Conservation (phyloP, 2,329 filamentous ascomycete species). For the Apiospora aurea region DNA sequence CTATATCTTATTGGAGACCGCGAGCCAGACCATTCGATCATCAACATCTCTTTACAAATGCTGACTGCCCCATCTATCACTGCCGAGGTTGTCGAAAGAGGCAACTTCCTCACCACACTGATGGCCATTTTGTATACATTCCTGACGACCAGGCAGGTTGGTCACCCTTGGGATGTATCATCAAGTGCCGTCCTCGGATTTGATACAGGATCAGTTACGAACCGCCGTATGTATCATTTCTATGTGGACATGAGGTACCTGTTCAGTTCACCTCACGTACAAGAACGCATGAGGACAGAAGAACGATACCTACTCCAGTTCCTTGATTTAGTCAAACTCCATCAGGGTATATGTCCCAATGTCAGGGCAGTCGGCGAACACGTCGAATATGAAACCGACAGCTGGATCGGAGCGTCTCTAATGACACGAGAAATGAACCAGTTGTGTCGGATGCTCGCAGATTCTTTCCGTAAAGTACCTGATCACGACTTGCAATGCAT, state of each 20-base stretch:
- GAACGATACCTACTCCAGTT: conserved; percentile 92
- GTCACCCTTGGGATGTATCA: conserved; percentile 88
- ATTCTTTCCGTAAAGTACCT: conserved; percentile 78
- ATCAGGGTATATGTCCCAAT: conserved; percentile 97
- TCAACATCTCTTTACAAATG: conserved; percentile 96
- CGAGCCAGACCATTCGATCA: conserved; percentile 97
- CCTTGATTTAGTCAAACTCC: conserved; percentile 91
- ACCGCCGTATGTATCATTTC: conserved; percentile 96
- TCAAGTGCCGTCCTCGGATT: conserved; percentile 88
- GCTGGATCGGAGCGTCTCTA: conserved; percentile 95
- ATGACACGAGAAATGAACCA: conserved; percentile 95
- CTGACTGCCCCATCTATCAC: conserved; percentile 96
- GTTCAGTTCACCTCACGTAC: conserved; percentile 86
- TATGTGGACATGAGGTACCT: conserved; percentile 94
- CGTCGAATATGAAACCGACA: conserved; percentile 97
- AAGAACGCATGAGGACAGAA: conserved; percentile 82
- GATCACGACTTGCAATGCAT: conserved; percentile 71
- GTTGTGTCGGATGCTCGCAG: conserved; percentile 85
- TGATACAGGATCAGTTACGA: conserved; percentile 93
- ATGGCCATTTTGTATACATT: conserved; percentile 98
- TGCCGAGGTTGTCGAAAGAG: conserved; percentile 90
- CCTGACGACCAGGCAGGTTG: conserved; percentile 92
- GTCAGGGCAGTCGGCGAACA: conserved; percentile 91
- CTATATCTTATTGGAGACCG: conserved; percentile 94
- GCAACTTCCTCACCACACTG: conserved; percentile 93